Evolutionary conservation across 495 filamentous ascomycete species (phyloP).

Genomic region (Penicillium nucicola): DNA sequence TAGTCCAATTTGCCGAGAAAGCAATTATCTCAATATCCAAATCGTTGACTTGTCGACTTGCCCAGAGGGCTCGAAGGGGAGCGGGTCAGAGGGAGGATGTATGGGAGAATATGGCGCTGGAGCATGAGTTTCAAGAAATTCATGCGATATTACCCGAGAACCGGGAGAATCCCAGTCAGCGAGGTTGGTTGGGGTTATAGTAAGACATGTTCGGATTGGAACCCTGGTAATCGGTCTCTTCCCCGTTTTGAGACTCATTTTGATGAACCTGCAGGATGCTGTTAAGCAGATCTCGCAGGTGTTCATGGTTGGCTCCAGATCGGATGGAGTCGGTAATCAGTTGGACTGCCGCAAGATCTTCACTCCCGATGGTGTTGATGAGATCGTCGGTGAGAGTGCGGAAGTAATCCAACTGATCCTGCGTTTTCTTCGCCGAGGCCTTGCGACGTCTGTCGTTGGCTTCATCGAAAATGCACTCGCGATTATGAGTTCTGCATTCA

Average conservation of each 20-base stretch:
- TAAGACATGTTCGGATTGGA: neutral
- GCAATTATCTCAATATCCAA: no score
- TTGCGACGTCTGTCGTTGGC: conserved; percentile 41
- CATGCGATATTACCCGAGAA: neutral
- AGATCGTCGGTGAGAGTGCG: conserved; percentile 29
- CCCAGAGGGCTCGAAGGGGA: neutral
- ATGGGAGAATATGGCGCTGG: neutral
- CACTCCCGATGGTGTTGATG: conserved; percentile 23
- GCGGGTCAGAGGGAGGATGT: neutral
- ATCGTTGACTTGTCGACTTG: no score
- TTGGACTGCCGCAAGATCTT: conserved; percentile 16
- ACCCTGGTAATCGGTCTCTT: no score
- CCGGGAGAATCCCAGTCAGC: neutral
- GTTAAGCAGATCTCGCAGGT: neutral
- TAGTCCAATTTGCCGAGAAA: neutral
- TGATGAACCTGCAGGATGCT: no score
- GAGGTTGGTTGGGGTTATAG: neutral
- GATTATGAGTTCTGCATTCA: conserved; percentile 34
- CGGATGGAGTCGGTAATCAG: conserved; percentile 27
- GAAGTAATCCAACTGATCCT: conserved; percentile 30
- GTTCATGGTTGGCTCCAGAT: neutral
- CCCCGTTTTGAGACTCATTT: neutral
- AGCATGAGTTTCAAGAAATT: neutral
- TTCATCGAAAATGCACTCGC: conserved; percentile 39
- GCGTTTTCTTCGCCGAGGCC: conserved; percentile 26